A percentile compares a stretch with the other conserved stretches of the same genome.
Conservation (phyloP, 441 rosid species). For the Erodium moschatum region DNA sequence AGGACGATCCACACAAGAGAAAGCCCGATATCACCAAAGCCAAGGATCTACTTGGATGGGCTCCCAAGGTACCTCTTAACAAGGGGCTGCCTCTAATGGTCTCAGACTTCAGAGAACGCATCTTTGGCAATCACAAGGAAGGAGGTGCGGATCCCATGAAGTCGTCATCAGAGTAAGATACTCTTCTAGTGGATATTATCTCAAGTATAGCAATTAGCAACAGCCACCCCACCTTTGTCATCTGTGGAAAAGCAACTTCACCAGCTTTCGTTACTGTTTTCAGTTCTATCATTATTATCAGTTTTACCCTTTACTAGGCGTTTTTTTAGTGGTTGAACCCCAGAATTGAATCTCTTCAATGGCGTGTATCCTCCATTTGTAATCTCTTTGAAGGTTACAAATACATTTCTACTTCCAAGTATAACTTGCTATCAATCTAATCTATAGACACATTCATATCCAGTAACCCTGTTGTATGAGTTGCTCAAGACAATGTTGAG, state of each 20-base stretch:
- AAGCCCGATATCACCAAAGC: conserved; percentile 84
- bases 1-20: conserved; percentile 97
- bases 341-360: not conserved
- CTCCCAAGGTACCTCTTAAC: conserved; percentile 71
- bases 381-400: not conserved
- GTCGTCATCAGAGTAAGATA: conserved; percentile 21
- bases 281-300: not conserved
- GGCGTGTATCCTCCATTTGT: not conserved
- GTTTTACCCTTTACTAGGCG: not conserved
- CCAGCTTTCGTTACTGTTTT: not conserved
- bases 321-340: not conserved
- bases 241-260: not conserved
- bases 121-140: conserved; percentile 80
- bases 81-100: conserved; percentile 87
- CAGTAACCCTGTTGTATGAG: not conserved
- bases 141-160: conserved; percentile 25
- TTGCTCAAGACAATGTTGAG: not conserved
- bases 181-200: not conserved
- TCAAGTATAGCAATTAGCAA: not conserved
- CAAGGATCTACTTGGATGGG: conserved; percentile 84
- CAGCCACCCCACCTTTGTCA: not conserved
- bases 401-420: not conserved
- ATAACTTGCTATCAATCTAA: too few species aligned
- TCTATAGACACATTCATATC: too few species aligned
- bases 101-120: conserved; percentile 67